A percentile compares a stretch with the other conserved stretches of the same genome.
Evolutionary conservation across 1,139 yeast genomes (phyloP).

Genomic region (Saccharomyces hybrid): DNA sequence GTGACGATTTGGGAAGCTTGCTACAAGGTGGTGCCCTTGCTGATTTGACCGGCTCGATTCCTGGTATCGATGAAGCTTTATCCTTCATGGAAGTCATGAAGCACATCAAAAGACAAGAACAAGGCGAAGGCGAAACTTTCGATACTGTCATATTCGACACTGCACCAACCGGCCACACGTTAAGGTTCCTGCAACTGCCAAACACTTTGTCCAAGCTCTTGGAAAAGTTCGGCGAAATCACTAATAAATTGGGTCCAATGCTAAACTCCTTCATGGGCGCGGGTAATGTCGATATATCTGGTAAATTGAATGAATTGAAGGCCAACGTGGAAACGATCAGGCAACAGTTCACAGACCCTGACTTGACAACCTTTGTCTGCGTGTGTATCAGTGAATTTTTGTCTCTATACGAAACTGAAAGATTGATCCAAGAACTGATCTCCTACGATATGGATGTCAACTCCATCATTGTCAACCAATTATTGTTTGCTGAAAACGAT

Average conservation of each 20-base stretch:
- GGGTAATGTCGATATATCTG: slow-evolving; percentile 71
- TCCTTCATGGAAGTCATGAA: slow-evolving; percentile 97
- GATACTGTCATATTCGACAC: slow-evolving; percentile 94
- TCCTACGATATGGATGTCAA: slow-evolving; percentile 94
- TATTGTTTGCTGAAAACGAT: slow-evolving; percentile 63
- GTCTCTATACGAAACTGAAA: slow-evolving; percentile 91
- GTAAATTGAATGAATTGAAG: slow-evolving; percentile 76
- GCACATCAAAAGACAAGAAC: slow-evolving; percentile 76
- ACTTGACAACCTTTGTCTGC: slow-evolving; percentile 90
- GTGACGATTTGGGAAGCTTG: slow-evolving; percentile 26
- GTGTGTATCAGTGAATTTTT: slow-evolving; percentile 96
- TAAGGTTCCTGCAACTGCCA: slow-evolving; percentile 89
- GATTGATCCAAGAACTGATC: slow-evolving; percentile 92
- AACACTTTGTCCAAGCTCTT: slow-evolving; percentile 81
- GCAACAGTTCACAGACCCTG: slow-evolving; percentile 92
- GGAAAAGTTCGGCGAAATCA: slow-evolving; percentile 77
- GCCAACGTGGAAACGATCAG: slow-evolving; percentile 80
- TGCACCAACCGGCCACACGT: slow-evolving; percentile 97
- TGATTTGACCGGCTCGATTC: slow-evolving; percentile 90
- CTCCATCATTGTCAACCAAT: slow-evolving; percentile 90
- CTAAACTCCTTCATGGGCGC: slow-evolving; percentile 53
- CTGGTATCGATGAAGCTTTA: slow-evolving; percentile 96
- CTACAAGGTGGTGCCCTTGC: slow-evolving; percentile 45
- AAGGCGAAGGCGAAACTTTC: slow-evolving; percentile 45
- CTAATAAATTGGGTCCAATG: slow-evolving; percentile 88